Conservation (phyloP, 352 stramenopile species). For the Peronosclerospora sorghi region DNA sequence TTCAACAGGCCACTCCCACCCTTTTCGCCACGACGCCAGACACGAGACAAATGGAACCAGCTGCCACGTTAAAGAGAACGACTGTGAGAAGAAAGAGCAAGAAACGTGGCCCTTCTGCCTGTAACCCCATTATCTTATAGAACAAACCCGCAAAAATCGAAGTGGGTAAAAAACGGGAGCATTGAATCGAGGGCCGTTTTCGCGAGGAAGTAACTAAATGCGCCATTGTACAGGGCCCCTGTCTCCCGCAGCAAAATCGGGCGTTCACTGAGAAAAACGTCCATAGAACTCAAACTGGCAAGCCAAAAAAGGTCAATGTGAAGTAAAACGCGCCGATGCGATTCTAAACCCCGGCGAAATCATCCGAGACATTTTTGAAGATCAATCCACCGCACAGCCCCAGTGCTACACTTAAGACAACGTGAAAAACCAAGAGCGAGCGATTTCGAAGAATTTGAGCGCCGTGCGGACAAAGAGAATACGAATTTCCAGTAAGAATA, state of each 20-base stretch:
- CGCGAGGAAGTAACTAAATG: conserved; percentile 70
- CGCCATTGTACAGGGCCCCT: conserved; percentile 70
- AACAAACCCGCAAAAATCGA: conserved; percentile 74
- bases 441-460: conserved; percentile 66
- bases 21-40: conserved; percentile 47
- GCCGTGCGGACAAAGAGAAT: conserved; percentile 59
- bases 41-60: conserved; percentile 67
- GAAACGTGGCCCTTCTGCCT: conserved; percentile 45
- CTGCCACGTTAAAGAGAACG: conserved; percentile 72
- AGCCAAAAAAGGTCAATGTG: conserved; percentile 78
- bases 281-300: conserved; percentile 76
- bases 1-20: conserved; percentile 56
- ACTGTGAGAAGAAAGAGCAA: conserved; percentile 61
- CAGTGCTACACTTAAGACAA: conserved; percentile 45
- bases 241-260: conserved; percentile 70
- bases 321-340: conserved; percentile 80
- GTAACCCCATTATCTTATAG: conserved; percentile 81
- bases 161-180: conserved; percentile 51
- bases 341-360: conserved; percentile 78
- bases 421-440: conserved; percentile 53
- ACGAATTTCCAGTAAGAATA: conserved; percentile 43
- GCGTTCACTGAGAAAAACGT: conserved; percentile 66
- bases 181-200: conserved; percentile 63
- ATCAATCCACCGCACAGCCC: conserved; percentile 58
- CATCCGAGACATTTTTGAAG: conserved; percentile 75